Conservation (phyloP, 75 land plant species). For the Selaginella tamariscina region DNA sequence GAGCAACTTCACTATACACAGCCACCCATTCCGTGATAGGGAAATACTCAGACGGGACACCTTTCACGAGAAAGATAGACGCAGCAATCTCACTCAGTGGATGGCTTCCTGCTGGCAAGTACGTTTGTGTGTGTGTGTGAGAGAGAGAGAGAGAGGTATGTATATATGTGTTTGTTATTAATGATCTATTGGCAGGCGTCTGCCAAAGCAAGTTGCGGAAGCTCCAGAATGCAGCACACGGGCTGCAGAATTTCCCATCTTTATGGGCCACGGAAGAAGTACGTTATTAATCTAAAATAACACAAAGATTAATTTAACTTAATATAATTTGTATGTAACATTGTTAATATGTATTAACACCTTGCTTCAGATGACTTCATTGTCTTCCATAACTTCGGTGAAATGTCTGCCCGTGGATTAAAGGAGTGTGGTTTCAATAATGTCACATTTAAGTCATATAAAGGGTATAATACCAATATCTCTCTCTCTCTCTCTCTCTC, state of each 20-base stretch:
- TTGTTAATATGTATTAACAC: neutral
- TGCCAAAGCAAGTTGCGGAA: conserved; percentile 41
- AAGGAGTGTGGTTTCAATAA: conserved; percentile 39
- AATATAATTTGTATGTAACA: neutral
- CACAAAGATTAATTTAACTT: neutral
- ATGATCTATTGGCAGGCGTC: conserved; percentile 25
- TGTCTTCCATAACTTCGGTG: conserved; percentile 46
- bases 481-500: neutral
- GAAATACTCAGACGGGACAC: conserved; percentile 48
- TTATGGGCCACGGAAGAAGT: conserved; percentile 74
- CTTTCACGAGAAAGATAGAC: conserved; percentile 53
- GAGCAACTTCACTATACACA: conserved; percentile 69
- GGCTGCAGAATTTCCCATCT: conserved; percentile 49
- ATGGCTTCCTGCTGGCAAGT: conserved; percentile 86
- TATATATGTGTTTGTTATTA: neutral
- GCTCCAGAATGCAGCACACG: conserved; percentile 45
- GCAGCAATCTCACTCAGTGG: conserved; percentile 72
- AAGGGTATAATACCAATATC: conserved; percentile 33
- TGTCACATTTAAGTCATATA: conserved; percentile 51
- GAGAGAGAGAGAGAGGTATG: neutral
- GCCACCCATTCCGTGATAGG: conserved; percentile 62
- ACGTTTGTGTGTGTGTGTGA: conserved; percentile 1
- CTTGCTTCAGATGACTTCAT: conserved; percentile 55
- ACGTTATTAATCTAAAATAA: conserved; percentile 7
- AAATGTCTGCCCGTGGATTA: conserved; percentile 42